Percentiles rank a stretch among this genome's conserved stretches.
These are phyloP conservation scores for Colletotrichum siamense DNA, from an alignment of 2,329 filamentous ascomycete genomes.

Conservation along the genomic window DNA sequence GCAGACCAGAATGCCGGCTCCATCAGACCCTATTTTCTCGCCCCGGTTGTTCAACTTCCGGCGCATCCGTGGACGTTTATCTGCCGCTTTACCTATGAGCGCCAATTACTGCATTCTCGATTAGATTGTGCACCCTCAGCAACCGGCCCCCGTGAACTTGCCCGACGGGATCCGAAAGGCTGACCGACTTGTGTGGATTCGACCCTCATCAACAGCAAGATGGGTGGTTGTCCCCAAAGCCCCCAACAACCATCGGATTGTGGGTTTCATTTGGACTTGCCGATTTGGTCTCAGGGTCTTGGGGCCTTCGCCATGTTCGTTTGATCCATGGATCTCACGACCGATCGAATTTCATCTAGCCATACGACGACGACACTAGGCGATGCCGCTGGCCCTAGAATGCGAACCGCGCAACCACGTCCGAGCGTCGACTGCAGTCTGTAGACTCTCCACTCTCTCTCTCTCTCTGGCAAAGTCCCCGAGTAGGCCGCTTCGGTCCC, in stretches of 20 bases:
- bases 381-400: background rate
- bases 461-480: background rate
- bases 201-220: background rate
- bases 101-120: background rate
- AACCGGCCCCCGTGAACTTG: background rate
- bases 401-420: background rate
- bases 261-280: background rate
- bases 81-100: background rate
- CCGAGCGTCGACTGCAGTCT: background rate
- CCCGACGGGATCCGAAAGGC: background rate
- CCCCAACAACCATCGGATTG: background rate
- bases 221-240: background rate
- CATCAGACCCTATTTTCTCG: background rate
- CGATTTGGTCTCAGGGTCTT: background rate
- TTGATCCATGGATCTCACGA: background rate
- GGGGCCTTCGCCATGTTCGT: background rate
- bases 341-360: background rate
- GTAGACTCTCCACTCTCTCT: background rate
- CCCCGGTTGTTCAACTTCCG: background rate
- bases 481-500: slow-evolving; percentile 1
- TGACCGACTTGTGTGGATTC: background rate
- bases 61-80: background rate
- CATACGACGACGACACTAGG: background rate
- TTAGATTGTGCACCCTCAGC: background rate
- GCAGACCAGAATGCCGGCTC: background rate